phyloP scores from a whole-genome alignment of 2,329 filamentous ascomycete genomes.

The Neofusicoccum cordaticola region DNA sequence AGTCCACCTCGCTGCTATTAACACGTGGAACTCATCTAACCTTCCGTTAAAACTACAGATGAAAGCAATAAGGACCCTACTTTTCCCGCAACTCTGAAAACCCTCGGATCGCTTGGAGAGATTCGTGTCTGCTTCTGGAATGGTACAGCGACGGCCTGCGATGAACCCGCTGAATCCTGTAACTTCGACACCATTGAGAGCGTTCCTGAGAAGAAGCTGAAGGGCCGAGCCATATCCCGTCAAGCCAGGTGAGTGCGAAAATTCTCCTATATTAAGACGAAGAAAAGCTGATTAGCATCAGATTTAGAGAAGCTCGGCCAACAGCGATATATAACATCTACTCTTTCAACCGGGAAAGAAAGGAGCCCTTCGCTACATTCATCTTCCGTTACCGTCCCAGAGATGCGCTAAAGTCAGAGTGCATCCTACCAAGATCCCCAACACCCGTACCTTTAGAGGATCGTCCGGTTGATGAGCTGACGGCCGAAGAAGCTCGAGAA shows the following conservation, averaged over 20 bases:
- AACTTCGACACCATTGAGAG: not conserved
- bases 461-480: conserved; percentile 22
- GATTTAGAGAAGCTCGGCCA: not conserved
- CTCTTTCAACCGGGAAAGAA: not conserved
- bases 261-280: too few species aligned
- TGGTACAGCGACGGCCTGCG: not conserved
- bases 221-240: conserved; percentile 25
- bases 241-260: too few species aligned
- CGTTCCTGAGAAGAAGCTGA: conserved; percentile 27
- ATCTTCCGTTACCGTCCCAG: conserved; percentile 29
- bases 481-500: conserved; percentile 25
- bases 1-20: too few species aligned
- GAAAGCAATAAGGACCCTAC: not conserved
- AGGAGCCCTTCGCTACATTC: conserved; percentile 25
- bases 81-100: too few species aligned
- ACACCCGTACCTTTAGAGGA: conserved; percentile 27
- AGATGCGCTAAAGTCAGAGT: conserved; percentile 32
- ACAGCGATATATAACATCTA: rapidly evolving
- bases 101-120: not conserved
- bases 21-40: too few species aligned
- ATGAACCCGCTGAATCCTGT: not conserved
- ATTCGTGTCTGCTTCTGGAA: not conserved
- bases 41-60: too few species aligned
- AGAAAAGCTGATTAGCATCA: not conserved
- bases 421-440: conserved; percentile 31